Conservation (phyloP, 2,329 filamentous ascomycete species). For the Phyllosticta paracitricarpa region DNA sequence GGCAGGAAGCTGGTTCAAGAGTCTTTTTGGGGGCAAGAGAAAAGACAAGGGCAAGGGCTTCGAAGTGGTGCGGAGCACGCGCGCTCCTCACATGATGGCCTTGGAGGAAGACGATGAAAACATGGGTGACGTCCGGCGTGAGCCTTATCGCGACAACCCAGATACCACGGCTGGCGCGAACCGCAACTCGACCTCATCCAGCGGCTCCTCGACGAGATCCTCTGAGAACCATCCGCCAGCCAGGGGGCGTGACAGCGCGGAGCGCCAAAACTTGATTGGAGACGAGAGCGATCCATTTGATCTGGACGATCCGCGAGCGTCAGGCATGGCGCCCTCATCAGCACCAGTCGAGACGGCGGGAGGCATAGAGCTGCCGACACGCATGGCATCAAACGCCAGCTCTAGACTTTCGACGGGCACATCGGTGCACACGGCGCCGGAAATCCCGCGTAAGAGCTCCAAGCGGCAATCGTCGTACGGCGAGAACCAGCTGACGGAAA, state of each 20-base stretch:
- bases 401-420: constrained; percentile 22
- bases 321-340: constrained; percentile 46
- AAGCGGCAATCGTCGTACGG: constrained; percentile 26
- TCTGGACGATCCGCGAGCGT: constrained; percentile 31
- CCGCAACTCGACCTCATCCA: background rate
- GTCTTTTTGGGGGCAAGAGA: constrained; percentile 68
- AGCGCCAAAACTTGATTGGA: background rate
- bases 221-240: background rate
- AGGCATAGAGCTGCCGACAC: constrained; percentile 54
- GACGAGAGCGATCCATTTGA: constrained; percentile 39
- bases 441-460: constrained; percentile 62
- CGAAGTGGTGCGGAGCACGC: constrained; percentile 83
- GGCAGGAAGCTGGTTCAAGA: constrained; percentile 80
- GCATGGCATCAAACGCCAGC: constrained; percentile 50
- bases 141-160: constrained; percentile 47
- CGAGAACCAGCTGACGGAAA: constrained; percentile 20
- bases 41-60: constrained; percentile 96
- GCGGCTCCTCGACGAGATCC: background rate
- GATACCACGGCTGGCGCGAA: constrained; percentile 16
- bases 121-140: constrained; percentile 19
- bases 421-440: constrained; percentile 21
- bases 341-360: constrained; percentile 51
- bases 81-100: constrained; percentile 63
- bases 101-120: constrained; percentile 50
- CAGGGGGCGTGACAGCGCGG: background rate